Percentiles rank a stretch among this genome's conserved stretches.
These are phyloP conservation scores for Aspergillus diversus DNA, from an alignment of 495 filamentous ascomycete genomes.

Conservation along the genomic window DNA sequence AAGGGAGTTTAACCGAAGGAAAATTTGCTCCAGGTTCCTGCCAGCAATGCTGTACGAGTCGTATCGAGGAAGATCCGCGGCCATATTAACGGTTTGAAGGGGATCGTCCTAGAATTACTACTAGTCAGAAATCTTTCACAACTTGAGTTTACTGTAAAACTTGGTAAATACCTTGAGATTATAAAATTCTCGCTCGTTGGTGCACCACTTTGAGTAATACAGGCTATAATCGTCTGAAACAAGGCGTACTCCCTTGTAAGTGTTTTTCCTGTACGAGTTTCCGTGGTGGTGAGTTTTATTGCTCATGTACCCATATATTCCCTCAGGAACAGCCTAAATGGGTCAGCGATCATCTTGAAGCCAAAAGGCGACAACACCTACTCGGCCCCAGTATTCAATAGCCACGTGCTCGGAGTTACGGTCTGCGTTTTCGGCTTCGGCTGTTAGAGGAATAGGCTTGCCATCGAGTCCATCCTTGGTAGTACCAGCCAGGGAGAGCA, in stretches of 20 bases:
- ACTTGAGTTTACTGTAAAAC: conserved; percentile 3
- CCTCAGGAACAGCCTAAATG: conserved; percentile 49
- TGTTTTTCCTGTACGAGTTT: conserved; percentile 50
- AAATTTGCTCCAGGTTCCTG: conserved; percentile 36
- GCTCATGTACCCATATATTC: conserved; percentile 41
- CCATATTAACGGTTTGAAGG: conserved; percentile 58
- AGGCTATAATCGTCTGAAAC: conserved; percentile 54
- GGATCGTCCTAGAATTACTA: conserved; percentile 49
- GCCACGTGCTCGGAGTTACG: conserved; percentile 59
- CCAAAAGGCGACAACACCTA: conserved; percentile 13
- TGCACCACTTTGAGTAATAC: conserved; percentile 66
- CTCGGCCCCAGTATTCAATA: conserved; percentile 64
- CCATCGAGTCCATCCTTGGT: conserved; percentile 55
- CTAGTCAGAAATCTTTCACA: conserved; percentile 4
- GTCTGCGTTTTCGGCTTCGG: conserved; percentile 31
- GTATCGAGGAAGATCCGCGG: conserved; percentile 24
- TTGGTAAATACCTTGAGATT: conserved; percentile 47
- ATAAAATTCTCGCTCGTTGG: conserved; percentile 60
- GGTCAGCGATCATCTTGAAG: neutral
- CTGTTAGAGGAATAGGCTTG: conserved; percentile 50
- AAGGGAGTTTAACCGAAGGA: conserved; percentile 58
- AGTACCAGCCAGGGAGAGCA: conserved; percentile 51
- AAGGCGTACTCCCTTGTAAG: conserved; percentile 63
- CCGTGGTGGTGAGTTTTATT: conserved; percentile 23
- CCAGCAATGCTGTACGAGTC: conserved; percentile 29